These are phyloP conservation scores for Isatis lusitanica DNA, from an alignment of 441 rosid species.

Conservation along the genomic window DNA sequence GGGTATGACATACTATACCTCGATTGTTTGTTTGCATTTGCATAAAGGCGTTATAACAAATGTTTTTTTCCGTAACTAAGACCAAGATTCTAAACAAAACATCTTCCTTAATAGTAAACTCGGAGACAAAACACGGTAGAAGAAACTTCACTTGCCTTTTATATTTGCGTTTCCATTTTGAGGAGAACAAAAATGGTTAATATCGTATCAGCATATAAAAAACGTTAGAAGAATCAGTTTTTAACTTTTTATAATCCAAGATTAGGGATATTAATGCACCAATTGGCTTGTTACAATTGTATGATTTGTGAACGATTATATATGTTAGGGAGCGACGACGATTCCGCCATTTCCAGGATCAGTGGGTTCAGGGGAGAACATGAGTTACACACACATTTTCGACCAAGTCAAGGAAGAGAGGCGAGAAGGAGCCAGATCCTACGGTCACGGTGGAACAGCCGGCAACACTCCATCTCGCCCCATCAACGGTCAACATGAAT, in stretches of 20 bases:
- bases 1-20: constrained; percentile 18
- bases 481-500: constrained; percentile 16
- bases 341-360: constrained; percentile 41
- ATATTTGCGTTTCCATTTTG: neutral
- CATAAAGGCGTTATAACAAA: neutral
- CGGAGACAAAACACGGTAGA: neutral
- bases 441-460: constrained; percentile 22
- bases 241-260: neutral
- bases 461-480: constrained; percentile 33
- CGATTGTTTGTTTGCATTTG: neutral
- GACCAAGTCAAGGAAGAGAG: constrained; percentile 39
- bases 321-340: constrained; percentile 20
- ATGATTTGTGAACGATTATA: neutral
- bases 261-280: neutral
- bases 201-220: neutral
- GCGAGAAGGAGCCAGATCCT: constrained; percentile 24
- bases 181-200: neutral
- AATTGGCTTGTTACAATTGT: neutral
- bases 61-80: neutral
- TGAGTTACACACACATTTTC: constrained; percentile 38
- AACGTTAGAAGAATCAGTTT: neutral
- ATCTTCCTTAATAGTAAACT: neutral
- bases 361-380: constrained; percentile 20
- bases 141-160: neutral
- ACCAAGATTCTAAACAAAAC: neutral